Evolutionary conservation across 805 yeast genomes (phyloP).

Genomic region (Pichia exigua): DNA sequence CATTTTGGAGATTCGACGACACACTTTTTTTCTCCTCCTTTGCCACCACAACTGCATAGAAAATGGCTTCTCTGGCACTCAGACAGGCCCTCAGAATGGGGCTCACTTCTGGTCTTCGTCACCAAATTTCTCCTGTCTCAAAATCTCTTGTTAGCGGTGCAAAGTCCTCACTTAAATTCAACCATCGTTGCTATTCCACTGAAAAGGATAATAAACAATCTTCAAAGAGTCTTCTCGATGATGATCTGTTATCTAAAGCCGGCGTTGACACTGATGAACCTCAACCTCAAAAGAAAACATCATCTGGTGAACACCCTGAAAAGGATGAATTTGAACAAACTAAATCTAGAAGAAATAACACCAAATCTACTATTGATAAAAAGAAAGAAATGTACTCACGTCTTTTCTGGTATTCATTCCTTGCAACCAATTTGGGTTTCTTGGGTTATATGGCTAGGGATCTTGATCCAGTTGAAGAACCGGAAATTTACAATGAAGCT

Average conservation of each 20-base stretch:
- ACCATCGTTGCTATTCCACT: slow-evolving; percentile 17
- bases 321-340: slow-evolving; percentile 29
- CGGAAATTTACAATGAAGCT: slow-evolving; percentile 31
- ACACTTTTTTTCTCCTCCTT: background rate
- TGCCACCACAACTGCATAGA: background rate
- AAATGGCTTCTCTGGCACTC: background rate
- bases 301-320: background rate
- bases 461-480: slow-evolving; percentile 75
- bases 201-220: slow-evolving; percentile 20
- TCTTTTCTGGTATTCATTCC: slow-evolving; percentile 53
- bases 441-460: slow-evolving; percentile 67
- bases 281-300: slow-evolving; percentile 2
- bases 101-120: background rate
- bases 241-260: slow-evolving; percentile 74
- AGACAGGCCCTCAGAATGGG: background rate
- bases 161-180: background rate
- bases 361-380: slow-evolving; percentile 61
- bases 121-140: background rate
- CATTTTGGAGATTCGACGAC: background rate
- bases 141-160: background rate
- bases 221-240: slow-evolving; percentile 56
- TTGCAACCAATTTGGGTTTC: slow-evolving; percentile 47
- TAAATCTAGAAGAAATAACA: slow-evolving; percentile 44
- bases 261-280: slow-evolving; percentile 57
- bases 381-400: slow-evolving; percentile 80